phyloP scores from a whole-genome alignment of 352 stramenopile genomes.

The Phytopythium ostracodes region DNA sequence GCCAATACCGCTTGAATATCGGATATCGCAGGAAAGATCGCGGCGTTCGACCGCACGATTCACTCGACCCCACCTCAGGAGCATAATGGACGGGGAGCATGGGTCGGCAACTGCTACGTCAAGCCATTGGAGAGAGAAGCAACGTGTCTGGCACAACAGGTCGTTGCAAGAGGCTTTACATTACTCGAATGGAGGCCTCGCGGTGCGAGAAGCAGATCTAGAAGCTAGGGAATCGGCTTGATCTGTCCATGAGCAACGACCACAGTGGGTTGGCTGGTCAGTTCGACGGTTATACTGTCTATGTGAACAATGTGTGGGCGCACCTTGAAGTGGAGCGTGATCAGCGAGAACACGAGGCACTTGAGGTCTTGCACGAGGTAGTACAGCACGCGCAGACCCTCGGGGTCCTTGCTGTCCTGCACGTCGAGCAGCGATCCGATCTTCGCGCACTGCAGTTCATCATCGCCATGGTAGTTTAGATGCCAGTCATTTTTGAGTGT shows the following conservation, averaged over 20 bases:
- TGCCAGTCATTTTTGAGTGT: too few species aligned
- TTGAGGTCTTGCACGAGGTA: slow-evolving; percentile 98
- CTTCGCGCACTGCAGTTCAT: slow-evolving; percentile 82
- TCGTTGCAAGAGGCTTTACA: neutral
- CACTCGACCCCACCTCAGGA: neutral
- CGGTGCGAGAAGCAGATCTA: neutral
- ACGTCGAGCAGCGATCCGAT: slow-evolving; percentile 95
- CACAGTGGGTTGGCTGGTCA: neutral
- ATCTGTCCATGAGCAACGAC: slow-evolving; percentile 82
- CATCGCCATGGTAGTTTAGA: too few species aligned
- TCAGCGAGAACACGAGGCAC: slow-evolving; percentile 95
- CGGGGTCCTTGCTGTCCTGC: slow-evolving; percentile 94
- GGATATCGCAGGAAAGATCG: slow-evolving; percentile 4
- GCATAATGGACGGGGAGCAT: neutral
- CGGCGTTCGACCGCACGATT: neutral
- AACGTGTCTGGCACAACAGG: neutral
- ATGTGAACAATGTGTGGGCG: neutral
- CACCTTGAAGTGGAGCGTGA: slow-evolving; percentile 96
- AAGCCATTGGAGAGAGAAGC: slow-evolving; percentile 3
- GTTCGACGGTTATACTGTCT: too few species aligned
- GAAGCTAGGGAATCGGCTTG: slow-evolving; percentile 90
- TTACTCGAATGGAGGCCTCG: neutral
- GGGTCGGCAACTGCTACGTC: neutral
- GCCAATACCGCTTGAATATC: neutral
- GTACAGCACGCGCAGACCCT: slow-evolving; percentile 94